A percentile compares a stretch with the other conserved stretches of the same genome.
Evolutionary conservation across 2,329 filamentous ascomycete genomes (phyloP).

Genomic region (Colletotrichum gloeosporioides): DNA sequence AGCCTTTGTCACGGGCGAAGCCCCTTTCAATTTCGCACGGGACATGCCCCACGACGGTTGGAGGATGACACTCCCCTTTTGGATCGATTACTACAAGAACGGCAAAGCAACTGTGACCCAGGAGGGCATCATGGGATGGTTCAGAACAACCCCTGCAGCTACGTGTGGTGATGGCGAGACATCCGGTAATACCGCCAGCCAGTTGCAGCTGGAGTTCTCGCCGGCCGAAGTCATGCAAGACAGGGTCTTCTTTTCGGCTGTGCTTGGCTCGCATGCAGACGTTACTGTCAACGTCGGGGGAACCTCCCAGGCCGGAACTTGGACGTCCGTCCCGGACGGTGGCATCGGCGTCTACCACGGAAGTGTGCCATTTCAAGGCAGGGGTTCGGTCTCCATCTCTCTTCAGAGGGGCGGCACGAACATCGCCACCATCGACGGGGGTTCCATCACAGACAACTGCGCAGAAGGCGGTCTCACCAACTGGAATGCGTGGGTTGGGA

Average conservation of each 20-base stretch:
- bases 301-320: neutral
- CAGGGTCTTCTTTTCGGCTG: constrained; percentile 28
- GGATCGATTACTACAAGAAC: constrained; percentile 54
- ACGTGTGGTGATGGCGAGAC: constrained; percentile 33
- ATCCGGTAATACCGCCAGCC: constrained; percentile 29
- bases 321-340: neutral
- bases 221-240: constrained; percentile 20
- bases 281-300: constrained; percentile 30
- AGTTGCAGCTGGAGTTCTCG: constrained; percentile 26
- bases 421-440: neutral
- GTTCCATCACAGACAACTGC: neutral
- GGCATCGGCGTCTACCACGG: constrained; percentile 34
- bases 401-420: constrained; percentile 26
- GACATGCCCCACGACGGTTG: constrained; percentile 55
- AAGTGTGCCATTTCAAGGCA: constrained; percentile 23
- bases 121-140: constrained; percentile 36
- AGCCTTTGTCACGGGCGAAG: constrained; percentile 19
- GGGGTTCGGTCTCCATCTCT: constrained; percentile 28
- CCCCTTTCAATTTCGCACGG: constrained; percentile 51
- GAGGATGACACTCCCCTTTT: constrained; percentile 51
- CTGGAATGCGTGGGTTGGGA: constrained; percentile 12
- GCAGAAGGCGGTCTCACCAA: neutral
- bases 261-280: constrained; percentile 22
- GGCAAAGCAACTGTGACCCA: constrained; percentile 30
- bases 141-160: constrained; percentile 27